Conservation (phyloP, 1,139 yeast species). For the Candida sp. region DNA sequence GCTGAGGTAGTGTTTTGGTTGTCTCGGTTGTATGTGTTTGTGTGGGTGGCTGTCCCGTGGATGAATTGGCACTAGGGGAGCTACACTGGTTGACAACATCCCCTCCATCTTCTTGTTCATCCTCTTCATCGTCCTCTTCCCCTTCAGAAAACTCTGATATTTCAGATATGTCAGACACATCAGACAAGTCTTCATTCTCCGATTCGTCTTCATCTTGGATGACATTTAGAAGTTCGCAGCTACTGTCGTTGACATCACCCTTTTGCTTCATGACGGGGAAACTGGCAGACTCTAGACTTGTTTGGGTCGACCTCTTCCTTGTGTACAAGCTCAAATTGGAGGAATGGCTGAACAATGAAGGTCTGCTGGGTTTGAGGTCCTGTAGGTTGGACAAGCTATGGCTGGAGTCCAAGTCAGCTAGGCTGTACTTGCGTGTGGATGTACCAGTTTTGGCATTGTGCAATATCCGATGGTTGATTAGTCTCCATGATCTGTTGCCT, state of each 20-base stretch:
- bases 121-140: slow-evolving; percentile 17
- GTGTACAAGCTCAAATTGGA: slow-evolving; percentile 13
- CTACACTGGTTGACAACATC: background rate
- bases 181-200: slow-evolving; percentile 11
- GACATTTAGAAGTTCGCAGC: background rate
- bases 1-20: background rate
- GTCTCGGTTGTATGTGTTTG: background rate
- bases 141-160: slow-evolving; percentile 20
- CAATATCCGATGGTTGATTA: slow-evolving; percentile 19
- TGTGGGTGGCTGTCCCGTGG: background rate
- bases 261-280: slow-evolving; percentile 4
- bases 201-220: slow-evolving; percentile 7
- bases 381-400: slow-evolving; percentile 10
- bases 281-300: slow-evolving; percentile 15
- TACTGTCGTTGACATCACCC: slow-evolving; percentile 3
- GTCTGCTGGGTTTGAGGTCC: slow-evolving; percentile 16
- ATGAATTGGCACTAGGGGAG: background rate
- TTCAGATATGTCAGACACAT: slow-evolving; percentile 33
- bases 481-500: slow-evolving; percentile 33
- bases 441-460: background rate
- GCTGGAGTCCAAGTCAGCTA: background rate
- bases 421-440: background rate
- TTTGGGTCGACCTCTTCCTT: slow-evolving; percentile 13
- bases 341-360: slow-evolving; percentile 16
- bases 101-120: slow-evolving; percentile 11